Base-by-base conservation (phyloP, 345 rosid genomes). In the Garcia nutans region DNA sequence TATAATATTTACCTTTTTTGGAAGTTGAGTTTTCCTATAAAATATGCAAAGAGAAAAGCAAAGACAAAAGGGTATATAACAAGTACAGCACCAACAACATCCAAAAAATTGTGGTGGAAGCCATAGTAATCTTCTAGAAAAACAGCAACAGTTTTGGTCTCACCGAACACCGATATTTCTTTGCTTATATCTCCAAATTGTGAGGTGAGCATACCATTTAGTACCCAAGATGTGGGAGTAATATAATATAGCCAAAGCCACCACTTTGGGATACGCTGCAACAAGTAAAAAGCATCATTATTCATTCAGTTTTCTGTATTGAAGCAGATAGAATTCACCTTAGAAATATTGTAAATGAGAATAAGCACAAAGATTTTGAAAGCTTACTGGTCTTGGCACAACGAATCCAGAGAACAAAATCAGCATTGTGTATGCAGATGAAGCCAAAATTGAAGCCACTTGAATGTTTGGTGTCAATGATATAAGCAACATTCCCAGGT, bases 231-330 rank as follows among this genome's bases (percentile, higher is more conserved):
- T 5, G 95, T 88, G 0, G 97, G 97, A 31, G 78, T 68, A 26
- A 86, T 4, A 71, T 89, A 91, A 74, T 87, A 92, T 55, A 87
- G 31, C 97, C 97, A 94, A 8, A 89, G 74, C 97, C 98, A 92
- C 93, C 95, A 92, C 44, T 81, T 84, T 6, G 98, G 96, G n/a
- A 94, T 86, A 66, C 83, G 80, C 98, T 92, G 91, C 85, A 80
- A 26, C 20, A 50, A 75, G 3, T 56, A 26, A 74, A 75, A 41
- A 54, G 19, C 28, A 41, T n/a, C 54, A 22, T 49, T 41, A 65
- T 28, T 41, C 24, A 22, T 8, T 66, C 6, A 54, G 15, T 54
- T 54, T 15, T 54, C n/a, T 54, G 57, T 17, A 0, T 26, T 62
- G 5, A 9, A 24, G 44, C 16, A 20, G 41, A 64, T 45, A 15